Base-by-base conservation (phyloP, 257 asterid species). In the Gentiana dahurica region DNA sequence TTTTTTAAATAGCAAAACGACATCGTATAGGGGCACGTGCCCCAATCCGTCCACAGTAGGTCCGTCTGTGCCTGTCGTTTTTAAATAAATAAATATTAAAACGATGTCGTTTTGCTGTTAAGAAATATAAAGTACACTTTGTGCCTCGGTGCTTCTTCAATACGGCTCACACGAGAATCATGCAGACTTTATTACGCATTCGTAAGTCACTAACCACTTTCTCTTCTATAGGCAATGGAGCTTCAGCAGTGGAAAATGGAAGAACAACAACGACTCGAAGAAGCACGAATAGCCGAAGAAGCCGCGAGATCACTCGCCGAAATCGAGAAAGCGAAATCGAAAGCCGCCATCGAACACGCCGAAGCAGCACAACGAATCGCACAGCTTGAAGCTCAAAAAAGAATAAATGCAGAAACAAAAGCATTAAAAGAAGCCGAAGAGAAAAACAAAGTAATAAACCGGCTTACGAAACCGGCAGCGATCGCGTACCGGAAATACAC, bases 211-310 rank as follows among this genome's bases (percentile, higher is more conserved):
- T 58, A 12, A 70, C 13, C 44, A 39, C 32, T 47, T 59, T 4
- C 1, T 8, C 0, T 35, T 53, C 13, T 79, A 36, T 59, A 80
- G 87, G 84, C 87, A 13, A 65, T 67, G 65, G 88, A 81, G 74
- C 79, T 81, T 44, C 73, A 75, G 24, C 70, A 68, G 50, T 79
- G 86, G 86, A 79, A 77, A 68, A 49, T 71, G 57, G 83, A 71
- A 34, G 86, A 79, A 51, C 75, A 79, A 36, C 75, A 61, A 67
- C 63, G 76, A 64, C 32, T 76, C 41, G 83, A 79, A 68, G 83
- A 73, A 55, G 76, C 80, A 0, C 72, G 73, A 7, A 34, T 71
- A 50, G 75, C 82, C 24, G 83, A 73, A 74, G 83, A 76, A 64
- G 68, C 83, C 3, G 80, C 80, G 5, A 15, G 70, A 54, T 71